phyloP scores from a whole-genome alignment of 176 grass and related monocot species.

The Avena atlantica region DNA sequence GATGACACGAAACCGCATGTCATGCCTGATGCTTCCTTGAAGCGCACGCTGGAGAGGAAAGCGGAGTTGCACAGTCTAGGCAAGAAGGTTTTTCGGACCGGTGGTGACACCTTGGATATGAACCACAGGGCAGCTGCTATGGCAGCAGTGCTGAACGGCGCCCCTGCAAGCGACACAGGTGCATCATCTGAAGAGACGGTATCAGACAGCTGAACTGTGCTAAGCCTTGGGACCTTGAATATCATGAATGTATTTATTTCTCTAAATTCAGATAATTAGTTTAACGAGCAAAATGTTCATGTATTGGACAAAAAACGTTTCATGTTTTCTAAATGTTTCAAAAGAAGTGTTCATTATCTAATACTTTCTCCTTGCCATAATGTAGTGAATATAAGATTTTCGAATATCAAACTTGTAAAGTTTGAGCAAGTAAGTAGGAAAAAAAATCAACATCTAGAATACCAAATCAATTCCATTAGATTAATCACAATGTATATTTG shows the following conservation, averaged over 20 bases:
- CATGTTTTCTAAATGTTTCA: no score
- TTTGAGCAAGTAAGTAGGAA: no score
- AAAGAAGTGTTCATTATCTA: no score
- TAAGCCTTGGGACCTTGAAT: not conserved
- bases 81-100: slow-evolving; percentile 45
- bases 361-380: no score
- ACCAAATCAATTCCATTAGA: no score
- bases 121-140: slow-evolving; percentile 37
- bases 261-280: not conserved
- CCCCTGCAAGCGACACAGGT: slow-evolving; percentile 45
- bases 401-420: no score
- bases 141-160: slow-evolving; percentile 28
- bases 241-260: not conserved
- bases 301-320: not conserved
- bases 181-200: slow-evolving; percentile 75
- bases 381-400: no score
- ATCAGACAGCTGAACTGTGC: slow-evolving; percentile 57
- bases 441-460: no score
- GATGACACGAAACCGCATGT: slow-evolving; percentile 39
- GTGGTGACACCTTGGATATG: slow-evolving; percentile 44
- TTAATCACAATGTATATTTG: no score
- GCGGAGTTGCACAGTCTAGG: slow-evolving; percentile 30
- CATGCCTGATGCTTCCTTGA: slow-evolving; percentile 44
- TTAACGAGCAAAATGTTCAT: not conserved
- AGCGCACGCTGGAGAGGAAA: slow-evolving; percentile 49